Conservation (phyloP, 2,329 filamentous ascomycete species). For the Sclerotinia spermophila region DNA sequence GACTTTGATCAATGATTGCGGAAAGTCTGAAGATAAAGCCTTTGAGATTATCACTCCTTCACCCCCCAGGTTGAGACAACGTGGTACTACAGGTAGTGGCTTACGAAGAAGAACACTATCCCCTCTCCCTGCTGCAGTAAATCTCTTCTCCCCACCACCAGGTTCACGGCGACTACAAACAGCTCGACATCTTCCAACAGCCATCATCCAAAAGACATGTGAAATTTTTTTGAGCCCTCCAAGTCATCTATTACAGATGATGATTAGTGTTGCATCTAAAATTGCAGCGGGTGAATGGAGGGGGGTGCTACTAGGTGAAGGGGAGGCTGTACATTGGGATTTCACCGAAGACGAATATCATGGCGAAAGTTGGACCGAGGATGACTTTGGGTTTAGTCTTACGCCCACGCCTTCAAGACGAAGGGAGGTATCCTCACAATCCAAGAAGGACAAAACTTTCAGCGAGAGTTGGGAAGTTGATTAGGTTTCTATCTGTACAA, state of each 20-base stretch:
- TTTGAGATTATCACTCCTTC: slow-evolving; percentile 39
- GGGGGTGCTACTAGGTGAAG: slow-evolving; percentile 54
- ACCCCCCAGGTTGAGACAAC: slow-evolving; percentile 43
- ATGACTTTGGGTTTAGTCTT: slow-evolving; percentile 51
- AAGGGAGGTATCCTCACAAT: neutral
- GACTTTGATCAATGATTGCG: slow-evolving; percentile 42
- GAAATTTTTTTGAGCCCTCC: slow-evolving; percentile 78
- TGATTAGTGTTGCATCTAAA: slow-evolving; percentile 75
- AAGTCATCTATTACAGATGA: slow-evolving; percentile 69
- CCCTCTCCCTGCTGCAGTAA: slow-evolving; percentile 64
- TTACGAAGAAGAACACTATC: slow-evolving; percentile 57
- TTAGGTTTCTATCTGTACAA: slow-evolving; percentile 16
- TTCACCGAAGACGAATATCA: slow-evolving; percentile 42
- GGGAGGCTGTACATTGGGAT: slow-evolving; percentile 57
- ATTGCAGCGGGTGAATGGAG: slow-evolving; percentile 65
- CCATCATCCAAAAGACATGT: slow-evolving; percentile 72
- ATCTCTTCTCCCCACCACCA: slow-evolving; percentile 54
- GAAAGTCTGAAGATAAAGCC: slow-evolving; percentile 40
- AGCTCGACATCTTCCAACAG: slow-evolving; percentile 53
- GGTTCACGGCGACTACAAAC: slow-evolving; percentile 43
- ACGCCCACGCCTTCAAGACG: slow-evolving; percentile 16
- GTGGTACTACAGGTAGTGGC: slow-evolving; percentile 51
- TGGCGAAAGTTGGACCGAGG: slow-evolving; percentile 54
- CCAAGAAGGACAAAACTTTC: neutral
- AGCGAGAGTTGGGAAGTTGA: slow-evolving; percentile 30